Evolutionary conservation across 2,329 filamentous ascomycete species (phyloP), one percentile per base, ranked within the genome.

Genomic region (Microdochium trichocladiopsis): DNA sequence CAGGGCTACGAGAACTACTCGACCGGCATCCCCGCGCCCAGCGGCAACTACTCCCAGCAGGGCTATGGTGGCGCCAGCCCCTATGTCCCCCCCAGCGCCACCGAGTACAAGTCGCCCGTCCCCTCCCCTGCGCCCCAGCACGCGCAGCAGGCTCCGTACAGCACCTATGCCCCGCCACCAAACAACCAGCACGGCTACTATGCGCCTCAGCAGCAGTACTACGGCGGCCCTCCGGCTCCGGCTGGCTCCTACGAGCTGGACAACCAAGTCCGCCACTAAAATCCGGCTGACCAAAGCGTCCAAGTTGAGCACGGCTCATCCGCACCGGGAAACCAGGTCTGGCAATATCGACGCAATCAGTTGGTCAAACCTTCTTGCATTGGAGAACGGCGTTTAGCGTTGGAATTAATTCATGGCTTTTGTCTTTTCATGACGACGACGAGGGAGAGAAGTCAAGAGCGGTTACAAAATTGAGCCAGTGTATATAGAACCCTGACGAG

Each of bases 51-150:
- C 31, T 25, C 24, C 49, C 36, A 41, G 28, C 49, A 53, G 23
- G 12, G 36, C 50, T 18, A 25, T 16, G 33, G 50, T 36, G 33
- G 6, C 50, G 53, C 11, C 37, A 11, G 23, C 25, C 51, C 49
- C 49, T 57, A 55, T 52, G 41, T 52, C 50, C 25, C 49, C 22
- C 33, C 31, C 22, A 41, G 48, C 31, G 28, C 28, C 54, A 58
- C 58, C 52, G 58, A 58, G 51, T 60, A 60, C 51, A 59, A 59
- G 54, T 48, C 54, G 21, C 48, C 53, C 22, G 23, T 50, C 49
- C 31, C 51, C 4, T 49, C 55, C 23, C 23, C 48, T 6, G 28
- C 47, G 11, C 49, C 47, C n/a, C 51, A 53, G 14, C 50, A 33
- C 9, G n/a, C n/a, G n/a, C 56, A 48, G 21, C 51, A 51, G 16